Percentiles rank a stretch among this genome's conserved stretches.
These are phyloP conservation scores for Leccinum ochraceum DNA, from an alignment of 768 basidiomycete species.

Conservation along the genomic window DNA sequence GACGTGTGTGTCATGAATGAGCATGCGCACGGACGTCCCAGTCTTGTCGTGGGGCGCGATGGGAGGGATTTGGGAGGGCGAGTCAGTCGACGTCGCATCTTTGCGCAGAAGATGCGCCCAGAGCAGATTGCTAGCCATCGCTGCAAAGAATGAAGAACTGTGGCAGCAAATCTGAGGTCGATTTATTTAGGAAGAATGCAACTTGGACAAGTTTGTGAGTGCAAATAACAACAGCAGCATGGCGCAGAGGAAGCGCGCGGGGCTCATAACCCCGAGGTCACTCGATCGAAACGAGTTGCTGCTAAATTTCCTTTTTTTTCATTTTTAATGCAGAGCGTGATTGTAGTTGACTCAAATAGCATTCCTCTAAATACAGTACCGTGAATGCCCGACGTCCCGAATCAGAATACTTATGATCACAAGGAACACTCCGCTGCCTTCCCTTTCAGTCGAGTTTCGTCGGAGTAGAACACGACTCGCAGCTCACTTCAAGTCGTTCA, in stretches of 20 bases:
- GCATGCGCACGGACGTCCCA: constrained; percentile 68
- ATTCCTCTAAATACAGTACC: too few species aligned
- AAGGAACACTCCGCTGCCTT: too few species aligned
- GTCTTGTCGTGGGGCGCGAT: constrained; percentile 60
- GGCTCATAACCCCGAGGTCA: constrained; percentile 52
- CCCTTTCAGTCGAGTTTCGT: too few species aligned
- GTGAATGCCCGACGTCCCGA: too few species aligned
- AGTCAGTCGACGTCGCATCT: constrained; percentile 32
- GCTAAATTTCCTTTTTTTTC: constrained; percentile 9
- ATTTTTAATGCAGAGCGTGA: too few species aligned
- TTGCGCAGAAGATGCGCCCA: constrained; percentile 61
- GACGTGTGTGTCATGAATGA: constrained; percentile 73
- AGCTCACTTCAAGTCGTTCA: too few species aligned
- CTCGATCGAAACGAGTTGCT: constrained; percentile 50
- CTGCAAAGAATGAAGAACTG: neutral
- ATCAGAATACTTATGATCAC: too few species aligned
- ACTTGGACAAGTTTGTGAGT: rapidly evolving
- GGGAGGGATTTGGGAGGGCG: constrained; percentile 33
- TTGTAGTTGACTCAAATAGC: too few species aligned
- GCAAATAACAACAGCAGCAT: constrained; percentile 34
- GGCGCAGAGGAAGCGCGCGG: constrained; percentile 51
- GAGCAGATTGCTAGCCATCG: constrained; percentile 27
- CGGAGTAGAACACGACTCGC: too few species aligned
- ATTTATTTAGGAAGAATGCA: too few species aligned
- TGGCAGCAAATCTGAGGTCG: neutral